Conservation (phyloP, 495 filamentous ascomycete genomes). For the Symbiotaphrina buchneri region DNA sequence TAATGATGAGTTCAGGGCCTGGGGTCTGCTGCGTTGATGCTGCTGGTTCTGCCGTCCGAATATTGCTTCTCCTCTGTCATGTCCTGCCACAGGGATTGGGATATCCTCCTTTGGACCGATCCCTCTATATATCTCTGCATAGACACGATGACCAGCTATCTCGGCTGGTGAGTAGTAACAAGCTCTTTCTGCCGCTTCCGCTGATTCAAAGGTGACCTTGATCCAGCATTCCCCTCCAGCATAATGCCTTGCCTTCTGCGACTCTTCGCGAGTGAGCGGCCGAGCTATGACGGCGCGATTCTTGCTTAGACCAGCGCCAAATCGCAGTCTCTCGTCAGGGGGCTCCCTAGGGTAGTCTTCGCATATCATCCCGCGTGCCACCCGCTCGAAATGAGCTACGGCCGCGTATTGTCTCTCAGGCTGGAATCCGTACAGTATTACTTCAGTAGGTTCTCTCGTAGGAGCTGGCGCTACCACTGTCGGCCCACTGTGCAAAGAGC, state of each 20-base stretch:
- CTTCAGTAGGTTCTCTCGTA: constrained; percentile 45
- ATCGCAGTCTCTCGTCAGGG: constrained; percentile 24
- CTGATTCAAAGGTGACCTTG: constrained; percentile 76
- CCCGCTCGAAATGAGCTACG: constrained; percentile 63
- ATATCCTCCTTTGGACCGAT: constrained; percentile 1
- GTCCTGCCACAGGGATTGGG: constrained; percentile 2
- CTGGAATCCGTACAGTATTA: constrained; percentile 67
- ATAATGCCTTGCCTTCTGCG: constrained; percentile 49
- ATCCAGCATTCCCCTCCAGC: constrained; percentile 75
- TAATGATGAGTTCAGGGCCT: no score
- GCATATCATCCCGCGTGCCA: constrained; percentile 50
- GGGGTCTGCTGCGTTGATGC: no score
- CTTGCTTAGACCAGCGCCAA: constrained; percentile 19
- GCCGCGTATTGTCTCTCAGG: constrained; percentile 58
- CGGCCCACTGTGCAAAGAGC: background rate
- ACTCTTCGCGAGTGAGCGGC: constrained; percentile 41
- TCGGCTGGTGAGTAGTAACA: constrained; percentile 52
- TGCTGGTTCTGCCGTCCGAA: no score
- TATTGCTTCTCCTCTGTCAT: background rate
- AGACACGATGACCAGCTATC: constrained; percentile 53
- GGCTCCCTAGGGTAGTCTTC: constrained; percentile 72
- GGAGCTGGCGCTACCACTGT: constrained; percentile 1
- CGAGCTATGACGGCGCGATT: constrained; percentile 25
- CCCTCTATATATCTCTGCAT: constrained; percentile 42
- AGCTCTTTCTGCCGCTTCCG: constrained; percentile 54